Conservation (phyloP, 2,329 filamentous ascomycete species). For the Coniochaeta sp. region DNA sequence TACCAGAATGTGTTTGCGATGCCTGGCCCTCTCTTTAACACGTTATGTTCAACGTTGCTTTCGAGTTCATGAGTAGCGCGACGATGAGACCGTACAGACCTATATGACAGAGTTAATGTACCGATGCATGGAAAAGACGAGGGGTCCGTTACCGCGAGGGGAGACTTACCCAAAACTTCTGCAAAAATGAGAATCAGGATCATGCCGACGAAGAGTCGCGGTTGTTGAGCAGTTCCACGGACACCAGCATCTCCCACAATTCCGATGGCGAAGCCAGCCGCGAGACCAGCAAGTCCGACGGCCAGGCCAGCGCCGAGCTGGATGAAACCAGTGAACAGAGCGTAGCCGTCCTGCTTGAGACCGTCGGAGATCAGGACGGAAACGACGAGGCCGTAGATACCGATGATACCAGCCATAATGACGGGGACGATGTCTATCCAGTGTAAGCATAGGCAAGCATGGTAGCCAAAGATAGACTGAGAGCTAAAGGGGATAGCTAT, state of each 20-base stretch:
- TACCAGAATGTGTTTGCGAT: slow-evolving; percentile 3
- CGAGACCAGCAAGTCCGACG: slow-evolving; percentile 76
- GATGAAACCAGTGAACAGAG: slow-evolving; percentile 78
- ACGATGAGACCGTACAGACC: slow-evolving; percentile 99
- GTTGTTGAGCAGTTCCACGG: slow-evolving; percentile 76
- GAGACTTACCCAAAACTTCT: slow-evolving; percentile 81
- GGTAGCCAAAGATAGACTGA: slow-evolving; percentile 12
- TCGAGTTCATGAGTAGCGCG: slow-evolving; percentile 98
- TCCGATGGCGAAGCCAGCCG: slow-evolving; percentile 79
- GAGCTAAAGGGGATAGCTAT: neutral
- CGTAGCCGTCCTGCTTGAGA: slow-evolving; percentile 57
- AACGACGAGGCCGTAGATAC: slow-evolving; percentile 92
- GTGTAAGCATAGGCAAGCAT: neutral
- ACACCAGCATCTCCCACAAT: slow-evolving; percentile 88
- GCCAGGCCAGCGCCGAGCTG: slow-evolving; percentile 78
- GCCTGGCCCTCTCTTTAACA: slow-evolving; percentile 41
- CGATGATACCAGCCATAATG: slow-evolving; percentile 99
- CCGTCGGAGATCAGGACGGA: slow-evolving; percentile 81
- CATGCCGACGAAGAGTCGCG: slow-evolving; percentile 90
- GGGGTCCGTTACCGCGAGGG: neutral
- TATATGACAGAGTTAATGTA: slow-evolving; percentile 24
- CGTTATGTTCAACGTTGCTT: slow-evolving; percentile 57
- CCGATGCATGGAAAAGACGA: neutral
- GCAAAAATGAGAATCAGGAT: slow-evolving; percentile 99
- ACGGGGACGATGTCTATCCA: slow-evolving; percentile 89